Conservation (phyloP, 2,329 filamentous ascomycete species). For the Diaporthe capsici region DNA sequence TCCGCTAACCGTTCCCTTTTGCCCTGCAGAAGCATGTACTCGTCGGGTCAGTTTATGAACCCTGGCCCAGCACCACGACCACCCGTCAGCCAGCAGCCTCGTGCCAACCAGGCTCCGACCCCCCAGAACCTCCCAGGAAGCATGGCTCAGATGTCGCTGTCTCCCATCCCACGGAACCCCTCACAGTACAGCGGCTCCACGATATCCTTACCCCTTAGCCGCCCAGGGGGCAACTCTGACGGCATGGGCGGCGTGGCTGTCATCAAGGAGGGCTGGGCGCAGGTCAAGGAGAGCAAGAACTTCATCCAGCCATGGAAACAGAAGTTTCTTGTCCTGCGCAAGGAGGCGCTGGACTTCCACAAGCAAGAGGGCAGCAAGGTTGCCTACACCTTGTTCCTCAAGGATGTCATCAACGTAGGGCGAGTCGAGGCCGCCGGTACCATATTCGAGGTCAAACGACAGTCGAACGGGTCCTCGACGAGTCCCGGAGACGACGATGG, state of each 20-base stretch:
- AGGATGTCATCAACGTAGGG: slow-evolving; percentile 90
- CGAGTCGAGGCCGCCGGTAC: slow-evolving; percentile 92
- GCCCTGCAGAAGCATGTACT: slow-evolving; percentile 63
- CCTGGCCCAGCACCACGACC: slow-evolving; percentile 94
- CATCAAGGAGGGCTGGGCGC: slow-evolving; percentile 86
- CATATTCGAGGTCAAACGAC: slow-evolving; percentile 93
- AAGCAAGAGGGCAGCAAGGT: slow-evolving; percentile 92
- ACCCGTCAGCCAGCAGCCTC: slow-evolving; percentile 73
- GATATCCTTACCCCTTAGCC: slow-evolving; percentile 78
- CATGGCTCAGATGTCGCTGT: slow-evolving; percentile 84
- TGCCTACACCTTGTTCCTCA: slow-evolving; percentile 86
- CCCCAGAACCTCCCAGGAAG: slow-evolving; percentile 78
- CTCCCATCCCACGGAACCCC: slow-evolving; percentile 76
- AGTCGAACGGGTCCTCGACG: slow-evolving; percentile 75
- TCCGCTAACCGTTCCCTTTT: slow-evolving; percentile 33
- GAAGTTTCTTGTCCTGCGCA: slow-evolving; percentile 91
- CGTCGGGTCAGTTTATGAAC: slow-evolving; percentile 88
- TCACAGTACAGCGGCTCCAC: slow-evolving; percentile 78
- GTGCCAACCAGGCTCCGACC: slow-evolving; percentile 80
- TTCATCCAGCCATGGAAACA: slow-evolving; percentile 90
- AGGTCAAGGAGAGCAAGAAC: slow-evolving; percentile 91
- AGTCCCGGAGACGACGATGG: slow-evolving; percentile 86
- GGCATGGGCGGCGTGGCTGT: slow-evolving; percentile 78
- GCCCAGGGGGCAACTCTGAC: slow-evolving; percentile 62
- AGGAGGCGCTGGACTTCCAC: slow-evolving; percentile 94